A percentile compares a stretch with the other conserved stretches of the same genome.
phyloP scores from a whole-genome alignment of 106 monocot genomes.

The Dendrobium huoshanense region DNA sequence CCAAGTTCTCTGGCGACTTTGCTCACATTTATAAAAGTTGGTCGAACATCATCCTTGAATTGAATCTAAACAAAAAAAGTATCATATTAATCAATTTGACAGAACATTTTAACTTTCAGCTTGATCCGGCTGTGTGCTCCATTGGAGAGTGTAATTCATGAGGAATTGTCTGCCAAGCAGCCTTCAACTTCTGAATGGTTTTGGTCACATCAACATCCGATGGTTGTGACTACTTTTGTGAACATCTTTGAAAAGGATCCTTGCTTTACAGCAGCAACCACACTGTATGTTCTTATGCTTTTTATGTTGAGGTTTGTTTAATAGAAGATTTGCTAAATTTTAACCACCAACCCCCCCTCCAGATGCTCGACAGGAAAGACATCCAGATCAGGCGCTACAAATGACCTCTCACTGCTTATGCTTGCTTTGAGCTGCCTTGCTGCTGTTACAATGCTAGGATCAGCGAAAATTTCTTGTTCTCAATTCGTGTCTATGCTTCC shows the following conservation, averaged over 20 bases:
- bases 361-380: conserved; percentile 33
- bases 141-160: conserved; percentile 62
- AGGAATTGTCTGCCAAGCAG: conserved; percentile 67
- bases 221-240: conserved; percentile 69
- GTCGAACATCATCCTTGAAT: neutral
- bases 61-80: neutral
- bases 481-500: conserved; percentile 76
- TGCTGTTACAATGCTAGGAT: conserved; percentile 76
- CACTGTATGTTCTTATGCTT: conserved; percentile 33
- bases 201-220: conserved; percentile 68
- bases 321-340: neutral
- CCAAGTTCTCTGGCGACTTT: neutral
- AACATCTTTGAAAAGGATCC: conserved; percentile 72
- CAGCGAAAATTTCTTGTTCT: conserved; percentile 74
- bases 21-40: neutral
- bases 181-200: conserved; percentile 73
- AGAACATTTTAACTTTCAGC: conserved; percentile 34
- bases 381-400: conserved; percentile 33
- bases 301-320: neutral
- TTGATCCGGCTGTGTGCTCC: conserved; percentile 49
- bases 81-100: neutral
- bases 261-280: conserved; percentile 46
- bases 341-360: neutral
- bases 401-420: conserved; percentile 61
- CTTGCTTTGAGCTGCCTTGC: conserved; percentile 86